Conservation (phyloP, 2,329 filamentous ascomycete genomes). For the Camillea tinctor region DNA sequence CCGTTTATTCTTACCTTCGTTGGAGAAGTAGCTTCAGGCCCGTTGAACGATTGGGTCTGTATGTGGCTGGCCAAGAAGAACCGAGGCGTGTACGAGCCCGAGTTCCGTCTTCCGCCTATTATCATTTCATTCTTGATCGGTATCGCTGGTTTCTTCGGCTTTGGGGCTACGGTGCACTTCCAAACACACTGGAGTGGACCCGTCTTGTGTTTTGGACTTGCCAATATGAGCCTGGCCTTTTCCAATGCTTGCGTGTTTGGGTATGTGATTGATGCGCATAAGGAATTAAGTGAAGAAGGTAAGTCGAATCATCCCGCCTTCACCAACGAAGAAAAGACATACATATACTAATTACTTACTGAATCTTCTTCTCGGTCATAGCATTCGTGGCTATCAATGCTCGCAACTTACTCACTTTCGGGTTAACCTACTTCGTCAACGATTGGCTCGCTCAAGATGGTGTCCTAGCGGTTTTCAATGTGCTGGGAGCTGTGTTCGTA, state of each 20-base stretch:
- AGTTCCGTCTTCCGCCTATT: constrained; percentile 46
- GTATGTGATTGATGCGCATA: constrained; percentile 50
- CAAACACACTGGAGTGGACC: constrained; percentile 48
- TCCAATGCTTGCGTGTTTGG: constrained; percentile 48
- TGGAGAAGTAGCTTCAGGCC: constrained; percentile 44
- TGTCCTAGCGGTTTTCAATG: constrained; percentile 36
- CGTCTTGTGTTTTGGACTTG: constrained; percentile 47
- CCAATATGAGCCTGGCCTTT: constrained; percentile 48
- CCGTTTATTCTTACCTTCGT: constrained; percentile 48
- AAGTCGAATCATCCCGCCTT: background rate
- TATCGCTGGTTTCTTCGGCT: constrained; percentile 46
- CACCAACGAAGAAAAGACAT: background rate
- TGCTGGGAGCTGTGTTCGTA: constrained; percentile 42
- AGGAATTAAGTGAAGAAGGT: constrained; percentile 44
- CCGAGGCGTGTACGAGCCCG: constrained; percentile 52
- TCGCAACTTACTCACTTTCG: constrained; percentile 47
- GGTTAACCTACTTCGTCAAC: constrained; percentile 44
- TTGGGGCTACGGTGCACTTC: constrained; percentile 44
- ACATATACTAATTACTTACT: background rate
- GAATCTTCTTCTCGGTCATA: constrained; percentile 10
- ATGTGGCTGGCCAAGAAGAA: constrained; percentile 48
- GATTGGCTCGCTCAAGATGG: constrained; percentile 38
- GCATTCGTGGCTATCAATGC: constrained; percentile 52
- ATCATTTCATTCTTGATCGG: constrained; percentile 40
- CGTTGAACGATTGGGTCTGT: constrained; percentile 44